Evolutionary conservation across 164 flowering plant genomes (phyloP), one percentile per base, ranked within the genome.

Genomic region (Cinnamomum chago): DNA sequence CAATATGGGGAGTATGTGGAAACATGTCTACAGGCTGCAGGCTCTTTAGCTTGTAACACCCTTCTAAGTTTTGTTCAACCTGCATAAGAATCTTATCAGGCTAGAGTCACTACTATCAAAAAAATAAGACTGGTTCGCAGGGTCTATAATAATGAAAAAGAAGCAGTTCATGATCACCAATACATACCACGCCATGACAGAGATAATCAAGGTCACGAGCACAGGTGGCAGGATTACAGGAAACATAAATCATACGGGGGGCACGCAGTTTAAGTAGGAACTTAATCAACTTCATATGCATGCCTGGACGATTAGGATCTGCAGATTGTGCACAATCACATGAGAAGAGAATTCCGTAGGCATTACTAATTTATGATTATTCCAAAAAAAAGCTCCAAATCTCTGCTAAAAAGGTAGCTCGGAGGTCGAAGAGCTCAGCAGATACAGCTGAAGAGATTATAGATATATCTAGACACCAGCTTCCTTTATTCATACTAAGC

Each of bases 241-340:
- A 96, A 58, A 96, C 94, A 78, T 96, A 96, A 50, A 94, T 81
- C 62, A 96, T 88, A 22, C 92, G 91, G 40, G 84, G 87, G 17
- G 92, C 88, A 73, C 82, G 84, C 47, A 94, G 85, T 83, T 91
- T 91, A 68, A 94, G 83, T 40, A 96, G 81, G 81, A 85, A 96
- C 73, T 87, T 92, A 50, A 96, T 89, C 80, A 96, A 77, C 85
- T 96, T 96, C 85, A 92, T 79, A 81, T 96, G 99, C 99, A 96
- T 92, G 20, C 99, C 98, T 2, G 99, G 99, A 3, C 99, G 97
- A 75, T 93, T 96, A 50, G 99, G 99, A 88, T 96, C 99, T 96
- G 91, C 84, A 84, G 50, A 27, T 18, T 4, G 3, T 50, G 72
- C 17, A 20, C 33, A 67, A 74, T 66, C 47, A 65, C 25, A 33